Base-by-base conservation (phyloP, 805 yeast species). In the Alloascoidea africana region DNA sequence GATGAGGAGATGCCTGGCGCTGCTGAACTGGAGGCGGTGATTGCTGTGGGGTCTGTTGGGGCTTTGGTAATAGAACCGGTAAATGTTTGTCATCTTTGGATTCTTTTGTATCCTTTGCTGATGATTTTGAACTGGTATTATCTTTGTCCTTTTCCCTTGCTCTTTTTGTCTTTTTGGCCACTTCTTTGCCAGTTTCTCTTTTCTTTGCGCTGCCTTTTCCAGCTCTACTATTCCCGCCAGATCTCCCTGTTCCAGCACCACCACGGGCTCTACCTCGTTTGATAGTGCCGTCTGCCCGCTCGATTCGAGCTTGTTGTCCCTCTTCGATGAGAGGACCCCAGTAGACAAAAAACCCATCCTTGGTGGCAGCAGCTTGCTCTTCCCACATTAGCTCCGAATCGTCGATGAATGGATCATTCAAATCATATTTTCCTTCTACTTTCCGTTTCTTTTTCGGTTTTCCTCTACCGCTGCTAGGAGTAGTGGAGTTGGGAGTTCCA, bases 341-440 rank as follows among this genome's bases (percentile, higher is more conserved):
- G 56, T 76, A 91, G 0, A 91, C 96, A 47, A 89, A 91, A 53
- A 87, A 91, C 1, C 97, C 98, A 51, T 91, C 97, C 45, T 81
- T 81, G 0, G 96, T 86, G 1, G 89, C 76, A 2, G 89, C 87
- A 5, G 94, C 76, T 49, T 82, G 93, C 54, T 87, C 96, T 57
- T 91, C 98, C 81, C 91, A 81, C 40, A 74, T 70, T 47, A 86
- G 62, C 57, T 91, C 99, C 13, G 84, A 71, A 57, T 91, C 98
- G 59, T 91, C 99, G 41, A 91, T 91, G 51, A 91, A 91, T 2
- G 97, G 98, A 56, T 91, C 99, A 42, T 82, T 76, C 36, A 73
- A 65, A 53, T 91, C 98, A 56, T 91, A 91, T 51, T 83, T 85
- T 2, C 96, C 96, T 27, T 86, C 84, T 45, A 81, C 72, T 38